Percentiles rank a stretch among this genome's conserved stretches.
Conservation (phyloP, 306 rosid genomes). For the Acacia acuminata region DNA sequence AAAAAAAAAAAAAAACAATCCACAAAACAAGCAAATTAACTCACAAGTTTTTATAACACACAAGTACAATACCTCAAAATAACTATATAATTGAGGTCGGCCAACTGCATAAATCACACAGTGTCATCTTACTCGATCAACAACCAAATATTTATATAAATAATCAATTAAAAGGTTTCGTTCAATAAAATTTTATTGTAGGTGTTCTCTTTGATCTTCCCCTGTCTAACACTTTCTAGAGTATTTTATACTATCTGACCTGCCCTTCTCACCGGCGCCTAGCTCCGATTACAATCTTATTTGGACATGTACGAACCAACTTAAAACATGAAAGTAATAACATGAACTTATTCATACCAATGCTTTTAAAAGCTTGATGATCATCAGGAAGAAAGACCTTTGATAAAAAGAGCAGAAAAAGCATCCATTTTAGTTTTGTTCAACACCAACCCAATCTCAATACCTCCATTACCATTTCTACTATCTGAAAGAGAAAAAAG, state of each 20-base stretch:
- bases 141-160: too few species aligned
- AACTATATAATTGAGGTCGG: too few species aligned
- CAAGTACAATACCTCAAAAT: neutral
- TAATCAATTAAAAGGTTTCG: too few species aligned
- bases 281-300: too few species aligned
- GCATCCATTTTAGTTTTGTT: neutral
- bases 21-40: neutral
- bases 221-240: too few species aligned
- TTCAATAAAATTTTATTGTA: too few species aligned
- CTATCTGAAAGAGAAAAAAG: neutral
- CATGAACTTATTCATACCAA: neutral
- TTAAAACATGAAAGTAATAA: neutral
- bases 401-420: neutral
- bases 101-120: too few species aligned
- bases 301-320: neutral
- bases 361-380: neutral
- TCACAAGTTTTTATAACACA: neutral
- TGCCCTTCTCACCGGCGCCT: too few species aligned
- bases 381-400: neutral
- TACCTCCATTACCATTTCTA: neutral
- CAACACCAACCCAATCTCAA: constrained; percentile 3
- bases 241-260: too few species aligned
- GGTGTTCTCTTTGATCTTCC: too few species aligned
- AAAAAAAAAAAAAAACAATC: too few species aligned
- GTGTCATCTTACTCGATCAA: too few species aligned